These are phyloP conservation scores for Termitomyces sp. DNA, from an alignment of 768 basidiomycete genomes.

Conservation along the genomic window DNA sequence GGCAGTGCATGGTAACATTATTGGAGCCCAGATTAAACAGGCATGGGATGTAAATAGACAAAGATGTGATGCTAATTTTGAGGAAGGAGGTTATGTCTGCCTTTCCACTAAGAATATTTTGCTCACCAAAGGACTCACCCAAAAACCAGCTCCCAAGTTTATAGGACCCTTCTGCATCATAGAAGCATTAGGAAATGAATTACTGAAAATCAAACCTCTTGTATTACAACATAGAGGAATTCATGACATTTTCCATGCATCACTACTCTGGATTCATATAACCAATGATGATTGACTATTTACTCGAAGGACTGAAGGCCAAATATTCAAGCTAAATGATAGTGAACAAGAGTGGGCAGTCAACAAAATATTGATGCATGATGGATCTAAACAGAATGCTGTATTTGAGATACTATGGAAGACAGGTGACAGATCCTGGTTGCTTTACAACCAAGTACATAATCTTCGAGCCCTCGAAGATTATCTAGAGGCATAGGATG, in stretches of 20 bases:
- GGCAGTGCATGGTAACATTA: not conserved
- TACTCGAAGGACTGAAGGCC: not conserved
- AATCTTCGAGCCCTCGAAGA: not conserved
- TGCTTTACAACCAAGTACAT: not conserved
- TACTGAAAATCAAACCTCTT: not conserved
- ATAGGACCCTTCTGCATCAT: not conserved
- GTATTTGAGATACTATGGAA: not conserved
- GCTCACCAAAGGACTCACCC: not conserved
- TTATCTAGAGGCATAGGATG: not conserved
- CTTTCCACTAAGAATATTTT: not conserved
- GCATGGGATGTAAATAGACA: not conserved
- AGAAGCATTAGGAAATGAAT: not conserved
- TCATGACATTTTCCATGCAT: not conserved
- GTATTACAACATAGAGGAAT: not conserved
- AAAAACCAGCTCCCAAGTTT: not conserved
- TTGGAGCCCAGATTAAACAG: not conserved
- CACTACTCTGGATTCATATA: not conserved
- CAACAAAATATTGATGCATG: not conserved
- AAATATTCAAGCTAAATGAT: not conserved
- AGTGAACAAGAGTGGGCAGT: not conserved
- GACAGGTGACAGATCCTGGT: not conserved
- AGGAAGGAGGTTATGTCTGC: not conserved
- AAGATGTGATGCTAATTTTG: not conserved
- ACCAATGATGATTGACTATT: not conserved
- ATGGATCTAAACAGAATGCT: not conserved